These are phyloP conservation scores for Cercospora nicotianae DNA, from an alignment of 2,329 filamentous ascomycete species.

Conservation along the genomic window DNA sequence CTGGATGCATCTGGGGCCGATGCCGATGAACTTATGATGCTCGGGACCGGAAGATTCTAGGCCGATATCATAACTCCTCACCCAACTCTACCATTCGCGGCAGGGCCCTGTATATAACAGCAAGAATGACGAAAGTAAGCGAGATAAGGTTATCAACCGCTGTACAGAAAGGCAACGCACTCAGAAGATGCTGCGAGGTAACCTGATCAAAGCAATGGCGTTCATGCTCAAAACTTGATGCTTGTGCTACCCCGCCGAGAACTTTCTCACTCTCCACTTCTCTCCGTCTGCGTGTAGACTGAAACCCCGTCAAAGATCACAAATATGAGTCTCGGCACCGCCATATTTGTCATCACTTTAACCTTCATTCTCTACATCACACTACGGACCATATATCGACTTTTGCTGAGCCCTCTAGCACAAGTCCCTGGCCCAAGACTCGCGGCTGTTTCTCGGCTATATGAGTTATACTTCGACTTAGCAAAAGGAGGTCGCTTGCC, in stretches of 20 bases:
- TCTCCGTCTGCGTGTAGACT: too few relatives aligned
- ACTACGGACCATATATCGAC: not conserved
- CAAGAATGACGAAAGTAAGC: not conserved
- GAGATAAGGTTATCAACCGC: not conserved
- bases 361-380: not conserved
- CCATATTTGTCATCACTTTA: not conserved
- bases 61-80: not conserved
- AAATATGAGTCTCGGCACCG: not conserved
- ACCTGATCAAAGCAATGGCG: not conserved
- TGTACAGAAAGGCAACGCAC: not conserved
- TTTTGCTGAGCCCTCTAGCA: not conserved
- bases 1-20: too few relatives aligned
- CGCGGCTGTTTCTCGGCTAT: not conserved
- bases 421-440: not conserved
- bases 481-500: not conserved
- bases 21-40: not conserved
- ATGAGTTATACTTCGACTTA: not conserved
- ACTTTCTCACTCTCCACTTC: not conserved
- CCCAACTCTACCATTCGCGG: not conserved
- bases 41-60: not conserved
- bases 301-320: not conserved
- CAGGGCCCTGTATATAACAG: not conserved
- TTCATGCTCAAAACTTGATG: not conserved
- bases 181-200: not conserved
- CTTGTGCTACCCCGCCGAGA: not conserved